These are phyloP conservation scores for Yamadazyma aaseri DNA, from an alignment of 1,139 yeast genomes.

Conservation along the genomic window DNA sequence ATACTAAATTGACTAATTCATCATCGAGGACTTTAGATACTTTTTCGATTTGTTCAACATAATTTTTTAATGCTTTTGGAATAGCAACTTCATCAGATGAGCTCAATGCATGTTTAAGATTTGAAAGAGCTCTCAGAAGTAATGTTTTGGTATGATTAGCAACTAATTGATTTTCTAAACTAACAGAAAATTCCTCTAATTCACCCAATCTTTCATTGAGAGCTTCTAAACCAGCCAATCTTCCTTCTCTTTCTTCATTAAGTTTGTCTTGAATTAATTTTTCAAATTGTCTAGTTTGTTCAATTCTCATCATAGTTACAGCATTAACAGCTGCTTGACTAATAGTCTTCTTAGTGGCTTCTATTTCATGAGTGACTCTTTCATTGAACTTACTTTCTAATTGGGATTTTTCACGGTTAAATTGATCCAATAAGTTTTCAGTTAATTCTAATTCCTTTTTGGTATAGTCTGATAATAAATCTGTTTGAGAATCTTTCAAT, in stretches of 20 bases:
- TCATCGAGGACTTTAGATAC: slow-evolving; percentile 44
- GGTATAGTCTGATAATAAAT: slow-evolving; percentile 57
- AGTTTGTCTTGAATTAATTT: slow-evolving; percentile 60
- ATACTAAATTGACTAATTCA: slow-evolving; percentile 38
- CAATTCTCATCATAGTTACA: slow-evolving; percentile 66
- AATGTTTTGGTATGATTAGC: slow-evolving; percentile 56
- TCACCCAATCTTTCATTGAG: slow-evolving; percentile 57
- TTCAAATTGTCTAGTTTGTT: slow-evolving; percentile 71
- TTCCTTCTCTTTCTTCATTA: slow-evolving; percentile 79
- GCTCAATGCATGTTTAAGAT: slow-evolving; percentile 50
- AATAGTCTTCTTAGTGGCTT: slow-evolving; percentile 67
- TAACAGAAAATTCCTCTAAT: slow-evolving; percentile 57
- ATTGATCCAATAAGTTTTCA: slow-evolving; percentile 47
- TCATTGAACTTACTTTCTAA: slow-evolving; percentile 63
- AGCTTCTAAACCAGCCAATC: slow-evolving; percentile 66
- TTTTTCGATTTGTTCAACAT: slow-evolving; percentile 45
- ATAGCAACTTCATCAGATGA: slow-evolving; percentile 25
- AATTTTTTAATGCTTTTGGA: slow-evolving; percentile 39
- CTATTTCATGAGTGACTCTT: slow-evolving; percentile 64
- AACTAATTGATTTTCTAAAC: slow-evolving; percentile 56
- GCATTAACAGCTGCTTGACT: slow-evolving; percentile 77
- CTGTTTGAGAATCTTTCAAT: slow-evolving; percentile 43
- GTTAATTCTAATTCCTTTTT: slow-evolving; percentile 53
- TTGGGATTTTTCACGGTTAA: slow-evolving; percentile 54
- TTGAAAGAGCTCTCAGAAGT: slow-evolving; percentile 55